Conservation (phyloP, 108 stramenopile species). For the Nannochloropsis gaditana region DNA sequence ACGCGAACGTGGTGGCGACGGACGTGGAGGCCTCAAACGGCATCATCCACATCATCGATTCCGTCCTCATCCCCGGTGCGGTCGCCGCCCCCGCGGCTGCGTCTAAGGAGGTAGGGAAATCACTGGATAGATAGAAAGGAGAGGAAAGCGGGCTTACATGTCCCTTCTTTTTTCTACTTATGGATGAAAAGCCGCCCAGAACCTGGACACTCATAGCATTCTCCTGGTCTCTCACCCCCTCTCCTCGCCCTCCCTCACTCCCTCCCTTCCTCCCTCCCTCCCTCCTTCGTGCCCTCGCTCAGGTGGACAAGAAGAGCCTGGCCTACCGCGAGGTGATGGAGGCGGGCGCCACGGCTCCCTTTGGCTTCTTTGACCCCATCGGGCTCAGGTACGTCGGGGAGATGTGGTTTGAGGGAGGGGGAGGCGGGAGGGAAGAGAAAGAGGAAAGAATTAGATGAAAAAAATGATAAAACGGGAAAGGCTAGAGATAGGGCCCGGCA, state of each 20-base stretch:
- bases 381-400: conserved; percentile 43
- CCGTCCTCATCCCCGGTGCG: conserved; percentile 19
- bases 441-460: not conserved
- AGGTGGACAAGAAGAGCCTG: not conserved
- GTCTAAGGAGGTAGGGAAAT: not conserved
- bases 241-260: not conserved
- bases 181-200: too few relatives aligned
- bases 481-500: not conserved
- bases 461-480: not conserved
- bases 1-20: conserved; percentile 22
- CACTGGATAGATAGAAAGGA: not conserved
- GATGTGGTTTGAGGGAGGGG: not conserved
- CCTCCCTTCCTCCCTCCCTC: not conserved
- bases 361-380: conserved; percentile 62
- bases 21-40: conserved; percentile 26
- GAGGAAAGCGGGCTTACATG: not conserved
- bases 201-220: too few relatives aligned
- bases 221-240: too few relatives aligned
- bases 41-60: conserved; percentile 32
- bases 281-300: not conserved
- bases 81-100: not conserved
- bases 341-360: conserved; percentile 32
- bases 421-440: not conserved
- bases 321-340: conserved; percentile 7
- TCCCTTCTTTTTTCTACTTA: too few relatives aligned